These are phyloP conservation scores for Neopestalotiopsis sp. DNA, from an alignment of 2,329 filamentous ascomycete genomes.

Conservation along the genomic window DNA sequence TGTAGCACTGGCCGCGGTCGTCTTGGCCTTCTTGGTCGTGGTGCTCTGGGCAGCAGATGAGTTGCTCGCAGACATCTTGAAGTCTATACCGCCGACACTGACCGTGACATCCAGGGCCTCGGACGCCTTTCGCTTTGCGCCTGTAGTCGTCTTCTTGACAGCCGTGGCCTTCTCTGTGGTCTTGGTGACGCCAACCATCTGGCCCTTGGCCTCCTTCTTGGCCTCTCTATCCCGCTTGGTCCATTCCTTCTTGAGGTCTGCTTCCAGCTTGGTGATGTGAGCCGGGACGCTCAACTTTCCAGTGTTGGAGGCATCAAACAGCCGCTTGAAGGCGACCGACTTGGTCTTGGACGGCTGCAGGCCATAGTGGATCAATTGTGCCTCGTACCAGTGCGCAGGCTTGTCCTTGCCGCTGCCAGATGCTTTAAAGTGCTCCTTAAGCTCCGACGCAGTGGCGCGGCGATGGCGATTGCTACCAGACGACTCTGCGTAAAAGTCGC, in stretches of 20 bases:
- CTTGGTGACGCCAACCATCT: constrained; percentile 11
- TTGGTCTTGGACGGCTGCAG: constrained; percentile 62
- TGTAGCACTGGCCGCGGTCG: constrained; percentile 10
- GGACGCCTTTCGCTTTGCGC: constrained; percentile 39
- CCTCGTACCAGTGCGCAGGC: constrained; percentile 66
- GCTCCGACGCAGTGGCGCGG: constrained; percentile 49
- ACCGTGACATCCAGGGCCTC: constrained; percentile 31
- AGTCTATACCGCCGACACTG: constrained; percentile 33
- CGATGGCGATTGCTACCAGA: constrained; percentile 50
- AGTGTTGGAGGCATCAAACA: constrained; percentile 61
- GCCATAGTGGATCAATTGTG: constrained; percentile 68
- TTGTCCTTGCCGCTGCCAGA: constrained; percentile 50
- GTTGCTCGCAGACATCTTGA: constrained; percentile 32
- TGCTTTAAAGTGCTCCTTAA: constrained; percentile 50
- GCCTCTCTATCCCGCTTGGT: constrained; percentile 54
- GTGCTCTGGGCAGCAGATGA: constrained; percentile 20
- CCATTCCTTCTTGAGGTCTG: constrained; percentile 63
- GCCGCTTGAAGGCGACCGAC: constrained; percentile 61
- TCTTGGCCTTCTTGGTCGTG: constrained; percentile 34
- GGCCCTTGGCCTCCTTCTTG: constrained; percentile 42
- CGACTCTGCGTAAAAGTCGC: constrained; percentile 50
- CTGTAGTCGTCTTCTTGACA: constrained; percentile 3
- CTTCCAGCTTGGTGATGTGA: constrained; percentile 55
- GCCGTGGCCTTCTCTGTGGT: constrained; percentile 18
- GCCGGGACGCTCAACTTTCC: constrained; percentile 54